Base-by-base conservation (phyloP, 2,329 filamentous ascomycete genomes). In the Aspergillus versicolor region DNA sequence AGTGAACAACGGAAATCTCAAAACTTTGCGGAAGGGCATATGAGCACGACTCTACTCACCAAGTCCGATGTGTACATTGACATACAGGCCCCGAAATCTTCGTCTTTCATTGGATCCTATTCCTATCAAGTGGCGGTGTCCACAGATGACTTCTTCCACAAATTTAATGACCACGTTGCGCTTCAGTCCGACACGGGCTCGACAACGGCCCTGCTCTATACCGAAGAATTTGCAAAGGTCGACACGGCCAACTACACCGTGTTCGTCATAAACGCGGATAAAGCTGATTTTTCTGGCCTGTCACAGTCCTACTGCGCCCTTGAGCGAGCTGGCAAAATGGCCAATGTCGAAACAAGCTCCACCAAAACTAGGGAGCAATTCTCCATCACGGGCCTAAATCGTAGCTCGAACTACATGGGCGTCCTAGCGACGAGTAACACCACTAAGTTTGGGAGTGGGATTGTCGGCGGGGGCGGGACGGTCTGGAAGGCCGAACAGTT, bases 311-410 rank as follows among this genome's bases (percentile, higher is more conserved):
- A 87, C 68, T 99, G 94, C 70, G 94, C 91, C 2, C 77, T 97
- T 47, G 80, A 82, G 61, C 82, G 85, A 65, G 85, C 90, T 56
- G 80, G 80, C 46, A 82, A 84, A 62, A 86, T 88, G 48, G 81
- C 82, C 5, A 84, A 81, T 27, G 81, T 81, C 40, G 77, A 84
- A 59, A 75, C 86, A 30, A 78, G 83, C 40, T 90, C 85, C 3
- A 76, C 81, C 1, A 85, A 87, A 58, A 90, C 90, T 1, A 92
- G 92, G 70, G 88, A 96, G 71, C 91, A 96, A 67, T 96, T 99
- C 71, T 91, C 93, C 65, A 81, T 97, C 47, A 85, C 83, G 38
- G 85, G 87, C 0, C 82, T 99, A 41, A 90, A 91, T 59, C 77
- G 82, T 4, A 90, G 85, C 64, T 87, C 88, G 4, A 79, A 75